Percentiles rank a stretch among this genome's conserved stretches.
phyloP scores from a whole-genome alignment of 2,329 filamentous ascomycete genomes.

The Fusarium fujikuroi region DNA sequence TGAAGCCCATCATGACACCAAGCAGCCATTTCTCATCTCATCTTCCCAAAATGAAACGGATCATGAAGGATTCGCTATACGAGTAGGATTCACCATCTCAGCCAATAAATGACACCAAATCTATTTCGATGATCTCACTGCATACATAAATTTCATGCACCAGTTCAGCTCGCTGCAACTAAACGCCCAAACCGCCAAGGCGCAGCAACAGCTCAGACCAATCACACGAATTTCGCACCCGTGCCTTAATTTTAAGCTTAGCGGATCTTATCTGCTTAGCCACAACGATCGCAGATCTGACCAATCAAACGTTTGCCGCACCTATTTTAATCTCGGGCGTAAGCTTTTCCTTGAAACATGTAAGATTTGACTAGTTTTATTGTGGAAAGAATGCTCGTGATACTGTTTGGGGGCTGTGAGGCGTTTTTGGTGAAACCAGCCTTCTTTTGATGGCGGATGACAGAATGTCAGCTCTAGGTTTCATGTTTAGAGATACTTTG shows the following conservation, averaged over 20 bases:
- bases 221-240: background rate
- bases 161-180: background rate
- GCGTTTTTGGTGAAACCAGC: background rate
- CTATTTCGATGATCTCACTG: background rate
- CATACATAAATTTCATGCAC: background rate
- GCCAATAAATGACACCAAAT: background rate
- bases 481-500: background rate
- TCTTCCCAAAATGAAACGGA: background rate
- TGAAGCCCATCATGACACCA: background rate
- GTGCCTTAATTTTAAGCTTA: conserved; percentile 1
- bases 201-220: background rate
- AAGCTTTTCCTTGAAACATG: background rate
- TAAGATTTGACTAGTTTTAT: background rate
- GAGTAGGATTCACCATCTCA: background rate
- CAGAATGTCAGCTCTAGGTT: background rate
- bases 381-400: background rate
- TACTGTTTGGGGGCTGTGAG: background rate
- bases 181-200: background rate
- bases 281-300: background rate
- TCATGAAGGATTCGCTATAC: background rate
- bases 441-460: background rate
- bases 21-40: background rate
- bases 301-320: background rate
- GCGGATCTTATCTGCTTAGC: background rate
- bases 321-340: background rate